A percentile compares a stretch with the other conserved stretches of the same genome.
Conservation (phyloP, 306 rosid genomes). For the Quercus dentata region DNA sequence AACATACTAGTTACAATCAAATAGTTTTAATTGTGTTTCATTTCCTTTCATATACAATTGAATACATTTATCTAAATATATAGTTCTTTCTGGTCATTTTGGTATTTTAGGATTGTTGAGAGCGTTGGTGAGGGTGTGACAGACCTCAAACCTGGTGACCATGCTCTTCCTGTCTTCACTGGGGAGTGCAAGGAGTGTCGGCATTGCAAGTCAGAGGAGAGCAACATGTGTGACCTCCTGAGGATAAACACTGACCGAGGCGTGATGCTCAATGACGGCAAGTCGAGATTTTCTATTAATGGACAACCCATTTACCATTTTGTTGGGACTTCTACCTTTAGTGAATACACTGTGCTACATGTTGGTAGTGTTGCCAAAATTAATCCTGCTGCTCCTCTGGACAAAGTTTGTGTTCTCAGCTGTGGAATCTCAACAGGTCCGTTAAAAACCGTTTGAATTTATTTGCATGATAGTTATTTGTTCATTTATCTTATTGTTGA, state of each 20-base stretch:
- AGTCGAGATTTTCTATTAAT: constrained; percentile 60
- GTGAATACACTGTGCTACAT: constrained; percentile 76
- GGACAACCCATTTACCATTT: constrained; percentile 78
- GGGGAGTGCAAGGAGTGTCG: constrained; percentile 86
- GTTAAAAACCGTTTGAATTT: neutral
- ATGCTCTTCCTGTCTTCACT: constrained; percentile 84
- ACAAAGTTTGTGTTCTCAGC: constrained; percentile 85
- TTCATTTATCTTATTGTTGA: too few relatives aligned
- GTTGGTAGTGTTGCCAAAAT: constrained; percentile 77
- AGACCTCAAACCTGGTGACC: constrained; percentile 73
- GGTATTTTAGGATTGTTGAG: constrained; percentile 50
- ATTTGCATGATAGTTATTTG: too few relatives aligned
- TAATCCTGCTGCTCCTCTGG: constrained; percentile 85
- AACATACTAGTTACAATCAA: too few relatives aligned
- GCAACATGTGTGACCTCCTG: constrained; percentile 91
- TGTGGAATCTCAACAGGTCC: constrained; percentile 87
- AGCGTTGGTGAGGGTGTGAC: constrained; percentile 90
- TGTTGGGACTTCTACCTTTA: constrained; percentile 84
- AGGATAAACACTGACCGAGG: constrained; percentile 88
- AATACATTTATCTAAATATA: too few relatives aligned
- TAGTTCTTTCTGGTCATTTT: neutral
- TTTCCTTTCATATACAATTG: neutral
- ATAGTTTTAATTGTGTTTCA: too few relatives aligned
- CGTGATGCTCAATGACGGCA: constrained; percentile 57
- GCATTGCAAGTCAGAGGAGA: constrained; percentile 80